Evolutionary conservation across 495 filamentous ascomycete species (phyloP), one percentile per base, ranked within the genome.

Genomic region (Hyaloscypha finlandica): DNA sequence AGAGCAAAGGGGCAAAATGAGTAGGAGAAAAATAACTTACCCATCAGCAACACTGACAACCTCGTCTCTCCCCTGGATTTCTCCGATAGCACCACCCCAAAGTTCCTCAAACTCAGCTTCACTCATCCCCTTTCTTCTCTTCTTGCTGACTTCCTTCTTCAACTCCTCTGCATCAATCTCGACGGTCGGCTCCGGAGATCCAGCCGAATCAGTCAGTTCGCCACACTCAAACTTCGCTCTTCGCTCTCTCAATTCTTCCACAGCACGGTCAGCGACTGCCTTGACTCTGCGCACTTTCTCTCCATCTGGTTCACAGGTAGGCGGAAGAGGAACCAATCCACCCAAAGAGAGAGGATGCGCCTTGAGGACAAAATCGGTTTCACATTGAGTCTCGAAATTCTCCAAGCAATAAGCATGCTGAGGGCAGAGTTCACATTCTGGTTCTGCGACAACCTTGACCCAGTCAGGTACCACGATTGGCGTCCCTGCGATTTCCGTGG

Each of bases 261-360:
- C 86, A 3, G 92, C 93, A 72, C 88, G 89, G 77, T 98, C 89
- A 4, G 92, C 92, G 30, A 99, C 92, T 45, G 89, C 86, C 72
- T 92, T 90, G 54, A 97, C 92, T 31, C 89, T 87, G 57, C 93
- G 89, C 22, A 89, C 91, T 74, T 97, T 97, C 75, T 94, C 92
- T 59, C 93, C 91, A 75, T 99, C 96, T 1, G 96, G 89, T 75
- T 97, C 94, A 75, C 95, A 99, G n/a, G 90, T 92, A 14, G 95
- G 94, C 1, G 94, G 86, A 32, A 98, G 79, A 20, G 95, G 95
- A 9, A 97, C 72, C 16, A 95, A 71, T 4, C 95, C 94, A 29
- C 89, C 88, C 0, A 97, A 73, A 0, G 93, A 88, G 14, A 97
- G 81, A 8, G 93, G 94, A 76, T 97, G 95, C 8, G 89, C 84